A percentile compares a stretch with the other conserved stretches of the same genome.
Evolutionary conservation across 345 rosid genomes (phyloP).

Genomic region (Luvunga scandens): DNA sequence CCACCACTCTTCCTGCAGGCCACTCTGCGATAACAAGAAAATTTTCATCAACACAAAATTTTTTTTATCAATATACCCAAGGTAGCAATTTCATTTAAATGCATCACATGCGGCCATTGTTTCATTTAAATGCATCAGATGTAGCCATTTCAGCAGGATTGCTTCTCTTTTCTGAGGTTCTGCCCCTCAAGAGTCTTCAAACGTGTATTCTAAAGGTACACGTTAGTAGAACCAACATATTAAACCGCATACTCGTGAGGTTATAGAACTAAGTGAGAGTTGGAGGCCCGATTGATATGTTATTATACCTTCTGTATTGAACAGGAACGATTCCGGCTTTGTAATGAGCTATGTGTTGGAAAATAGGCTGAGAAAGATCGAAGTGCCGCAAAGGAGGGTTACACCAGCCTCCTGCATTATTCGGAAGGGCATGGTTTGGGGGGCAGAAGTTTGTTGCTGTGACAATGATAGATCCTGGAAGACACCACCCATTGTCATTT

Average conservation of each 20-base stretch:
- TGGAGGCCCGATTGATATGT: too few relatives aligned
- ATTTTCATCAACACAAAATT: too few relatives aligned
- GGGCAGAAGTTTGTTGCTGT: constrained; percentile 46
- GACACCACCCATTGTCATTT: constrained; percentile 29
- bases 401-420: constrained; percentile 37
- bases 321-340: constrained; percentile 39
- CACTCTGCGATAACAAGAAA: constrained; percentile 8
- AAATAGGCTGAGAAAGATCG: constrained; percentile 38
- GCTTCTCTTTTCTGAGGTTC: too few relatives aligned
- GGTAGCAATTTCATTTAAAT: background rate
- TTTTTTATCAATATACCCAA: too few relatives aligned
- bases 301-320: constrained; percentile 27
- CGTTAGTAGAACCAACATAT: too few relatives aligned
- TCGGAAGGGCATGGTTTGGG: constrained; percentile 32
- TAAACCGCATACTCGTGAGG: background rate
- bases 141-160: too few relatives aligned
- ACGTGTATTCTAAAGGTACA: too few relatives aligned
- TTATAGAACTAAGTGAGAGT: background rate
- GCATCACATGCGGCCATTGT: background rate
- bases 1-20: constrained; percentile 21
- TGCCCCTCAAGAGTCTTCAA: too few relatives aligned
- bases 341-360: constrained; percentile 34
- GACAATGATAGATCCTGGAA: constrained; percentile 28
- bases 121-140: too few relatives aligned
- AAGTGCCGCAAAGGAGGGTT: constrained; percentile 34